A percentile compares a stretch with the other conserved stretches of the same genome.
Conservation (phyloP, 441 rosid species). For the Gossypium lobatum region DNA sequence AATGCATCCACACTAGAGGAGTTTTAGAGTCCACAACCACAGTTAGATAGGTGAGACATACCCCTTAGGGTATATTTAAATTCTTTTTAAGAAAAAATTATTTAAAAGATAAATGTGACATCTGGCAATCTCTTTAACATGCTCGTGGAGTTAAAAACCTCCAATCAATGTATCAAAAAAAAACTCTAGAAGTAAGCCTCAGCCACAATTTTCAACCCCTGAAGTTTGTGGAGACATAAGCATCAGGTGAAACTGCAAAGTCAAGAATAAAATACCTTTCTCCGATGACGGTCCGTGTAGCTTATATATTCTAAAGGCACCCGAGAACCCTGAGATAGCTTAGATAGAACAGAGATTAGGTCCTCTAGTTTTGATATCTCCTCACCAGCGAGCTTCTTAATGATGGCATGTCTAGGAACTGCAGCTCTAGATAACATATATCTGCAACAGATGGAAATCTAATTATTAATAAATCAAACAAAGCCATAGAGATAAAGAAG, state of each 20-base stretch:
- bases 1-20: not conserved
- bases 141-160: not conserved
- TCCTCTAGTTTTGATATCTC: slow-evolving; percentile 72
- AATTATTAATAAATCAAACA: slow-evolving; percentile 7
- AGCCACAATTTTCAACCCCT: slow-evolving; percentile 2
- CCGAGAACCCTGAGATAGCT: slow-evolving; percentile 71
- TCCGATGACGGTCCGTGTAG: slow-evolving; percentile 81
- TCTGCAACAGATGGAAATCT: slow-evolving; percentile 38
- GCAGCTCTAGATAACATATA: slow-evolving; percentile 94
- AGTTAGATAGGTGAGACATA: not conserved
- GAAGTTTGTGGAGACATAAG: not conserved
- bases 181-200: not conserved
- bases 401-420: slow-evolving; percentile 93
- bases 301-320: slow-evolving; percentile 90
- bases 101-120: not conserved
- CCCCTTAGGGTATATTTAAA: not conserved
- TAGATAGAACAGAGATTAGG: slow-evolving; percentile 61
- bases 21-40: not conserved
- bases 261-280: slow-evolving; percentile 49
- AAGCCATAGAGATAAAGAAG: slow-evolving; percentile 16
- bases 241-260: slow-evolving; percentile 12
- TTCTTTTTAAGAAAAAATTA: not conserved
- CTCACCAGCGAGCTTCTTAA: slow-evolving; percentile 82
- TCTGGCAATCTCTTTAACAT: not conserved
- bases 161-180: not conserved